Evolutionary conservation across 257 asterid species (phyloP), one percentile per base, ranked within the genome.

Genomic region (Jasminum sambac): DNA sequence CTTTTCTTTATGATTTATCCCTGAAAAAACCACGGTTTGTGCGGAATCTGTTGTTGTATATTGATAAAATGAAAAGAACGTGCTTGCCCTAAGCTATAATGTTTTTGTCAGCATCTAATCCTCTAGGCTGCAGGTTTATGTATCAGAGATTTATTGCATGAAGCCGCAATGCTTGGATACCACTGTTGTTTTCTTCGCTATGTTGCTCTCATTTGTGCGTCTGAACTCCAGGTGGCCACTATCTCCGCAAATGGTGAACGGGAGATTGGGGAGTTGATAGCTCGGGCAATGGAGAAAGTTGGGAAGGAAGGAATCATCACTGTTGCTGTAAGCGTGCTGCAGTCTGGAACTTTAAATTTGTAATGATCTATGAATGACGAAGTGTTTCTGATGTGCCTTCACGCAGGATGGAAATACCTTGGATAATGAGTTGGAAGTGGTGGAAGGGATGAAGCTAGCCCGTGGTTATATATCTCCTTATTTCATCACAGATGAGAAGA

Each of bases 301-400:
- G 98, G 98, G 73, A 92, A 88, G 86, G 95, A 92, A 76, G 98
- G 98, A 72, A 86, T 92, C 73, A 90, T 92, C 67, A 92, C 96
- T 69, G 84, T 92, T 81, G 72, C 83, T 50, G 98, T 92, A 52
- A 84, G 90, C 82, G 70, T 72, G 72, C 71, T 42, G 76, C 72
- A 39, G 50, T 69, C 67, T 43, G 30, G 39, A 16, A 70, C 30
- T 66, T 50, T 63, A 48, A 21, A 25, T 63, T 68, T 24, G 39
- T 34, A 41, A 41, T 63, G 39, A 25, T 68, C 58, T 23, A 50
- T 38, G 58, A 62, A 40, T 70, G 16, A 60, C 70, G 74, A 40
- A 30, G 52, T 52, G 39, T 72, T n/a, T 21, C 44, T 71, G 64
- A 57, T 65, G 65, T 64, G 43, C 42, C 62, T 50, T 62, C 75